A percentile compares a stretch with the other conserved stretches of the same genome.
phyloP scores from a whole-genome alignment of 2,329 filamentous ascomycete genomes.

The Zasmidium angulare region DNA sequence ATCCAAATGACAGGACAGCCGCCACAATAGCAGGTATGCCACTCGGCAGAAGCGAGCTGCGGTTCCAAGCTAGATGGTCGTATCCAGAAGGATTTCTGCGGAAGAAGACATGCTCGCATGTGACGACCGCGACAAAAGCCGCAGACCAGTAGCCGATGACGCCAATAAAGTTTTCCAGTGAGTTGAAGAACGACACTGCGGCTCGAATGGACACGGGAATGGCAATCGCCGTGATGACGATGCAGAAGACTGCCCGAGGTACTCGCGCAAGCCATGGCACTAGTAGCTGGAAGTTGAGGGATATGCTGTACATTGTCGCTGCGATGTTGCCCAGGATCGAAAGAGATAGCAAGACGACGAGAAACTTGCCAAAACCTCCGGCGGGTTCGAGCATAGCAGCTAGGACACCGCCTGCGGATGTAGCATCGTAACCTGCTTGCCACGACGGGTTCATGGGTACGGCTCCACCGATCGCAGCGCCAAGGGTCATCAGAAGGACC shows the following conservation, averaged over 20 bases:
- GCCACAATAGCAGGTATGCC: slow-evolving; percentile 40
- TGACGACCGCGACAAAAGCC: slow-evolving; percentile 44
- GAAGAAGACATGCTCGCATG: slow-evolving; percentile 45
- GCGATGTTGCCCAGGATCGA: slow-evolving; percentile 46
- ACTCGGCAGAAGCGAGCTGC: slow-evolving; percentile 38
- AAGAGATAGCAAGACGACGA: slow-evolving; percentile 44
- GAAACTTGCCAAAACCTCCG: slow-evolving; percentile 45
- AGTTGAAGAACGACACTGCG: slow-evolving; percentile 42
- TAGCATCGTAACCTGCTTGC: slow-evolving; percentile 38
- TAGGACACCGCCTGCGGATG: slow-evolving; percentile 40
- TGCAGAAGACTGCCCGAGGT: slow-evolving; percentile 45
- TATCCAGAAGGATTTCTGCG: slow-evolving; percentile 37
- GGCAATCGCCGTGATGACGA: slow-evolving; percentile 43
- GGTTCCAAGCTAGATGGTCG: slow-evolving; percentile 44
- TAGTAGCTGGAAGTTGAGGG: slow-evolving; percentile 40
- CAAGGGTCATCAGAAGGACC: slow-evolving; percentile 40
- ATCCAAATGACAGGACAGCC: slow-evolving; percentile 21
- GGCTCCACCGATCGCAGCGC: slow-evolving; percentile 43
- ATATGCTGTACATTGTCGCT: slow-evolving; percentile 47
- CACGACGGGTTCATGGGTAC: slow-evolving; percentile 30
- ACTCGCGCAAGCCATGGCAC: slow-evolving; percentile 38
- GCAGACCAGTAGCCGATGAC: slow-evolving; percentile 50
- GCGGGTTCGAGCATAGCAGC: slow-evolving; percentile 42
- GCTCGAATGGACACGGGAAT: slow-evolving; percentile 46
- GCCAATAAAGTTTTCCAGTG: slow-evolving; percentile 48